Percentiles rank a stretch among this genome's conserved stretches.
Evolutionary conservation across 306 rosid species (phyloP).

Genomic region (Clitoria ternatea): DNA sequence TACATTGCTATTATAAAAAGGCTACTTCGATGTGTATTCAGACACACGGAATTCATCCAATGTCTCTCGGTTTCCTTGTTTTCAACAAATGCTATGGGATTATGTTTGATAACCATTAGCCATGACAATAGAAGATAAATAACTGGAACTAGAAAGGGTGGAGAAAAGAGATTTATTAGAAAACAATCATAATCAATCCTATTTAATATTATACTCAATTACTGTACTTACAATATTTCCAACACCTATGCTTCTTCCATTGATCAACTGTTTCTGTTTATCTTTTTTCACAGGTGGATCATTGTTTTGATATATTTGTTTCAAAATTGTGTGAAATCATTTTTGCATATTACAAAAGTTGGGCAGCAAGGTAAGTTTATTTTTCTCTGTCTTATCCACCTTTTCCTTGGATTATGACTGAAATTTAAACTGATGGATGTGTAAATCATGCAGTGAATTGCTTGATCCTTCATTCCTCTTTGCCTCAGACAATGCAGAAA

Average conservation of each 20-base stretch:
- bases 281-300: constrained; percentile 66
- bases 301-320: constrained; percentile 90
- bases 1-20: no score
- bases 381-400: constrained; percentile 26
- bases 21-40: no score
- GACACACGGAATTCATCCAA: no score
- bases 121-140: no score
- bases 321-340: constrained; percentile 73
- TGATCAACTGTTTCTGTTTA: constrained; percentile 7
- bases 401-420: constrained; percentile 23
- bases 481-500: constrained; percentile 86
- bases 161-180: no score
- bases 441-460: constrained; percentile 68
- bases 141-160: no score
- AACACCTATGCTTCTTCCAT: background rate
- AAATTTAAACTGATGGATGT: constrained; percentile 16
- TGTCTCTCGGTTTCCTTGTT: no score
- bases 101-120: no score
- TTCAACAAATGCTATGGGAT: no score
- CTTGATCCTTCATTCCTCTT: constrained; percentile 92
- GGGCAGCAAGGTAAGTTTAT: constrained; percentile 84
- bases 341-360: constrained; percentile 86
- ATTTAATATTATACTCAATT: no score
- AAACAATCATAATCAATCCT: no score
- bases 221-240: no score